Evolutionary conservation across 1,284 basidiomycete genomes (phyloP), one percentile per base, ranked within the genome.

Genomic region (Irpex rosettiformis): DNA sequence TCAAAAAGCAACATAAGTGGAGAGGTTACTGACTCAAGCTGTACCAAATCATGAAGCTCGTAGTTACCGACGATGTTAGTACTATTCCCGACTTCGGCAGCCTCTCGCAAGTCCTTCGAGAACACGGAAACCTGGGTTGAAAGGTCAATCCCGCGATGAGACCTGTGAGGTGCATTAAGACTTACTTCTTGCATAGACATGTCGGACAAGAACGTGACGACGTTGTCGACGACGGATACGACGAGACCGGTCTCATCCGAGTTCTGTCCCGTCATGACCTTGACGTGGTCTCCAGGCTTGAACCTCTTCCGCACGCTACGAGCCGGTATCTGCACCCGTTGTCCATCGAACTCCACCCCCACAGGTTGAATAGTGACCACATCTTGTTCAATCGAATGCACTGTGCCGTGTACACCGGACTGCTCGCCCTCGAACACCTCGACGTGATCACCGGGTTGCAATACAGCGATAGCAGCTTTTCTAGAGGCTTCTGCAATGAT

Each of bases 341-440:
- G 89, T 1, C 88, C 90, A 59, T 91, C 90, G 55, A 94, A 81
- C 61, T 96, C 94, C 25, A 91, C 81, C 29, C 93, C 89, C 24
- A 90, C 78, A 6, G 90, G 89, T 55, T 87, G 86, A 65, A 98
- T 86, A 1, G 91, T 88, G 52, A 98, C 92, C 18, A 96, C 84
- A 59, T 98, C 94, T 65, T 91, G 87, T 37, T 84, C 81, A 64
- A 99, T 92, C 57, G 94, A 89, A 61, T 96, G 92, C 29, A 99
- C 93, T 2, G 89, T 85, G 75, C 97, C 97, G 64, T 93, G 87
- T 28, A 98, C 85, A 64, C 97, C 96, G 2, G 92, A 82, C 71
- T 98, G 94, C 73, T 98, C 96, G 43, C 97, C 96, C 72, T 98
- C 96, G 65, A 94, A 95, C 29, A 99, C 94, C 71, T 99, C 96